Percentiles rank a stretch among this genome's conserved stretches.
phyloP scores from a whole-genome alignment of 129 eudicot genomes.

The Flaveria linearis region DNA sequence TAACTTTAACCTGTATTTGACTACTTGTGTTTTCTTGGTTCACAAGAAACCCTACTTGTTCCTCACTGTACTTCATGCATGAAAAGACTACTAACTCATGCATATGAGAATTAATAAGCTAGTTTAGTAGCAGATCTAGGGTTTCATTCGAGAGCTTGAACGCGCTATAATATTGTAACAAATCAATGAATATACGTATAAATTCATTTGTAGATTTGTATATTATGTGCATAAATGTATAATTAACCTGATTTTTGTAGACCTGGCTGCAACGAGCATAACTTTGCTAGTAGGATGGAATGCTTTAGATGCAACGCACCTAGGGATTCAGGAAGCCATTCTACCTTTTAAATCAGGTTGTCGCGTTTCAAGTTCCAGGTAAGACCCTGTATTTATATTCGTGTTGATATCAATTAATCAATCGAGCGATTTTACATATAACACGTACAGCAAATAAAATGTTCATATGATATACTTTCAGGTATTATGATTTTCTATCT shows the following conservation, averaged over 20 bases:
- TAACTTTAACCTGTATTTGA: constrained; percentile 5
- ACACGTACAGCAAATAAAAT: not conserved
- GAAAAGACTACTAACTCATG: constrained; percentile 15
- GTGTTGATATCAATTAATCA: constrained; percentile 5
- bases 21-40: not conserved
- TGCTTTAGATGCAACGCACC: constrained; percentile 98
- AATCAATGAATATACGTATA: not conserved
- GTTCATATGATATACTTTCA: constrained; percentile 37
- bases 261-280: constrained; percentile 93
- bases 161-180: not conserved
- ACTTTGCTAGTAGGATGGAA: constrained; percentile 95
- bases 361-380: constrained; percentile 48
- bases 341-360: constrained; percentile 47
- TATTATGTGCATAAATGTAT: not conserved
- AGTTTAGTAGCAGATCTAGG: constrained; percentile 5
- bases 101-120: constrained; percentile 13
- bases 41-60: constrained; percentile 26
- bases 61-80: constrained; percentile 19
- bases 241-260: constrained; percentile 37
- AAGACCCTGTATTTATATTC: not conserved
- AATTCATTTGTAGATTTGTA: not conserved
- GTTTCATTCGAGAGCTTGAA: not conserved
- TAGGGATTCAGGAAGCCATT: constrained; percentile 69
- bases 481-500: constrained; percentile 38
- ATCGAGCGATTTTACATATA: not conserved